These are phyloP conservation scores for Trichoderma simmonsii DNA, from an alignment of 2,329 filamentous ascomycete genomes.

Conservation along the genomic window DNA sequence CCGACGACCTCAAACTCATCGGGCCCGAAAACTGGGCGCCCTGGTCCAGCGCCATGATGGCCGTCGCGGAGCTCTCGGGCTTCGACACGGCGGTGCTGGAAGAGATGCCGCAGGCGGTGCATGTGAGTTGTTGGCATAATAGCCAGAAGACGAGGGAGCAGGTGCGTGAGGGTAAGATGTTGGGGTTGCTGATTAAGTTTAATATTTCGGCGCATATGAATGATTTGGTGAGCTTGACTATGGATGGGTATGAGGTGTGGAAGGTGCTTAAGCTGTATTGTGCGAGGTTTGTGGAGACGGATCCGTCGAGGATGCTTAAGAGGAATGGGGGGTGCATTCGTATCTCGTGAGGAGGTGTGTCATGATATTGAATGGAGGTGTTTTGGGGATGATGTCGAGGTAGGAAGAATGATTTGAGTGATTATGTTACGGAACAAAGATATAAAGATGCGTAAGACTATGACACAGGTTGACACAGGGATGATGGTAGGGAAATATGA, in stretches of 20 bases:
- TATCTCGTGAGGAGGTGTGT: not conserved
- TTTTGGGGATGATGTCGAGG: too few species aligned
- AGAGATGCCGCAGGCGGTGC: not conserved
- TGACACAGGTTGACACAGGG: not conserved
- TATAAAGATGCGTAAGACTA: not conserved
- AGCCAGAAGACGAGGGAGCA: constrained; percentile 1
- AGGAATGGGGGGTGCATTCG: not conserved
- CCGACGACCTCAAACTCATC: constrained; percentile 15
- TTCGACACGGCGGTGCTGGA: constrained; percentile 10
- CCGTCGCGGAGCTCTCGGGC: constrained; percentile 16
- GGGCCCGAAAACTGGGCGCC: constrained; percentile 17
- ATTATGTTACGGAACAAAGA: not conserved
- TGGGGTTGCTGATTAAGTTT: constrained; percentile 16
- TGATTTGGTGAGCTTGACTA: constrained; percentile 14
- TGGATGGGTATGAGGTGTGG: constrained; percentile 16
- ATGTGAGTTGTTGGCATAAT: constrained; percentile 2
- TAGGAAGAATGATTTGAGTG: not conserved
- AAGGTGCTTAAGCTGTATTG: constrained; percentile 14
- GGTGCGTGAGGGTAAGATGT: constrained; percentile 9
- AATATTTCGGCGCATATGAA: constrained; percentile 16
- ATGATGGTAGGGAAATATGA: not conserved
- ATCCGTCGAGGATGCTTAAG: constrained; percentile 10
- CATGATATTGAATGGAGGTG: not conserved
- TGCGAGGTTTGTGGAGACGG: constrained; percentile 12
- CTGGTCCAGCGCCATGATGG: constrained; percentile 16